phyloP scores from a whole-genome alignment of 148 eudicot genomes.

The Cornus kousa region DNA sequence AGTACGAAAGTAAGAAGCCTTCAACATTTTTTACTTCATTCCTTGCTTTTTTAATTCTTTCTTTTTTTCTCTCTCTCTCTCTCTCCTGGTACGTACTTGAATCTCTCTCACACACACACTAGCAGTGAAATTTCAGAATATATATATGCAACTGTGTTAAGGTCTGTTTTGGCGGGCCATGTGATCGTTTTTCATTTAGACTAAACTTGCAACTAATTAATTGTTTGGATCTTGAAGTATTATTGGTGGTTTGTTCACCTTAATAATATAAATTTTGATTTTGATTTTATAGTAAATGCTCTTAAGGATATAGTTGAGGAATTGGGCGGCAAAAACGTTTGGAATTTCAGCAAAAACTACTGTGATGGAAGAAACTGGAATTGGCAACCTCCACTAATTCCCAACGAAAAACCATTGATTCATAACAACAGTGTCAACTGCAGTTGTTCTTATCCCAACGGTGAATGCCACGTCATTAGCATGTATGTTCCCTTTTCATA shows the following conservation, averaged over 20 bases:
- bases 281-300: background rate
- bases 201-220: too few relatives aligned
- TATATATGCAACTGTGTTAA: too few relatives aligned
- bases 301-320: conserved; percentile 24
- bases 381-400: conserved; percentile 9
- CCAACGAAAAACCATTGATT: background rate
- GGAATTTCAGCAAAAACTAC: conserved; percentile 28
- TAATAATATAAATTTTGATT: too few relatives aligned
- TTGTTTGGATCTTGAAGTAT: too few relatives aligned
- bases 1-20: background rate
- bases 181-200: too few relatives aligned
- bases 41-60: too few relatives aligned
- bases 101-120: too few relatives aligned
- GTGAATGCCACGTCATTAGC: background rate
- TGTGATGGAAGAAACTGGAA: conserved; percentile 24
- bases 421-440: background rate
- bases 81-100: too few relatives aligned
- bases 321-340: conserved; percentile 29
- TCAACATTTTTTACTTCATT: background rate
- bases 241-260: too few relatives aligned
- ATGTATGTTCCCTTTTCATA: background rate
- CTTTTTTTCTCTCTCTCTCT: too few relatives aligned
- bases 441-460: background rate
- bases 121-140: too few relatives aligned
- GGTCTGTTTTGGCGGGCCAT: too few relatives aligned